Conservation (phyloP, 108 stramenopile genomes). For the Cylindrotheca closterium region DNA sequence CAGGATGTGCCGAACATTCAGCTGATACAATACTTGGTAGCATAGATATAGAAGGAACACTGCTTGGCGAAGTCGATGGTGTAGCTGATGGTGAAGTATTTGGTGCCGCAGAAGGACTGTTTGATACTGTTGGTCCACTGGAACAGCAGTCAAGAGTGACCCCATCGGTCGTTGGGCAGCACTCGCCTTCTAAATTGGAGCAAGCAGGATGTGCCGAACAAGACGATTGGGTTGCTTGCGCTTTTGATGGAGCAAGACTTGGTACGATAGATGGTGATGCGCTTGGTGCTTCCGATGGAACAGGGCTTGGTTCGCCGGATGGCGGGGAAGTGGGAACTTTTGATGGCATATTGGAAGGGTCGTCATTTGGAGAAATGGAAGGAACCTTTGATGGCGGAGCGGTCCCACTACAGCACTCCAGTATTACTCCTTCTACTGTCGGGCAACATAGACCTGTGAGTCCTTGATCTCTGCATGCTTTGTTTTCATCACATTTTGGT, state of each 20-base stretch:
- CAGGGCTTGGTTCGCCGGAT: neutral
- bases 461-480: conserved; percentile 19
- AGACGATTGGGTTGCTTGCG: too few relatives aligned
- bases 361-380: neutral
- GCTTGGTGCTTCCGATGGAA: neutral
- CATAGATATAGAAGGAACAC: neutral
- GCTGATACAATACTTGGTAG: too few relatives aligned
- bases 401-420: conserved; percentile 27
- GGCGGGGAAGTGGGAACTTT: neutral
- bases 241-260: neutral
- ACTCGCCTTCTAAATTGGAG: conserved; percentile 22
- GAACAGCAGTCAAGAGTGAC: conserved; percentile 28
- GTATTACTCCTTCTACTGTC: conserved; percentile 11
- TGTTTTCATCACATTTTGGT: conserved; percentile 20
- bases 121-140: too few relatives aligned
- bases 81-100: too few relatives aligned
- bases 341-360: neutral
- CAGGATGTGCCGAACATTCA: neutral
- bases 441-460: conserved; percentile 41
- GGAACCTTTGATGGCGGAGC: neutral
- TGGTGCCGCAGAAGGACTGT: too few relatives aligned
- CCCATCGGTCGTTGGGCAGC: conserved; percentile 36
- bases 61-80: too few relatives aligned
- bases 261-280: neutral
- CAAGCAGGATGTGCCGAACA: neutral